Evolutionary conservation across 345 rosid genomes (phyloP).

Genomic region (Eucalyptus rudis): DNA sequence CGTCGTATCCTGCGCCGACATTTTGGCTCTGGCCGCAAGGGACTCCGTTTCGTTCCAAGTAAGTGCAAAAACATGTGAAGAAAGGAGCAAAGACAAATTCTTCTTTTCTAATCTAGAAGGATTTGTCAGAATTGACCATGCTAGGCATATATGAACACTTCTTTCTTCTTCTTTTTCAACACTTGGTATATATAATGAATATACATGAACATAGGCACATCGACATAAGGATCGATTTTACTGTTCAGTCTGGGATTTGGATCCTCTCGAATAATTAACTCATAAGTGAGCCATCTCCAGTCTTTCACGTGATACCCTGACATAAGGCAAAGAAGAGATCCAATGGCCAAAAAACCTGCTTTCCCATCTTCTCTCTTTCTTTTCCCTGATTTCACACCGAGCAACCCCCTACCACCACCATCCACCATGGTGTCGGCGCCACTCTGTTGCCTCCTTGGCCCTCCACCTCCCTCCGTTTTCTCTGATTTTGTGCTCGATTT

Average conservation of each 20-base stretch:
- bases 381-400: background rate
- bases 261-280: background rate
- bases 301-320: background rate
- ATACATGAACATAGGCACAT: background rate
- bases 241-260: background rate
- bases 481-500: background rate
- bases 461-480: background rate
- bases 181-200: background rate
- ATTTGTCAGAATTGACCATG: background rate
- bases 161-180: no score
- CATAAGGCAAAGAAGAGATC: background rate
- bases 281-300: background rate
- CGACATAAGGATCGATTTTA: background rate
- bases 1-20: slow-evolving; percentile 35
- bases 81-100: background rate
- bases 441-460: background rate
- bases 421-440: background rate
- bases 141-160: background rate
- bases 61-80: background rate
- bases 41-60: slow-evolving; percentile 28
- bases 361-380: background rate
- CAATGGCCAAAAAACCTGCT: background rate
- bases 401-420: background rate
- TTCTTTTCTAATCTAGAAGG: background rate
- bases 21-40: slow-evolving; percentile 25